phyloP scores from a whole-genome alignment of 768 basidiomycete genomes.

The Zangia roseola region DNA sequence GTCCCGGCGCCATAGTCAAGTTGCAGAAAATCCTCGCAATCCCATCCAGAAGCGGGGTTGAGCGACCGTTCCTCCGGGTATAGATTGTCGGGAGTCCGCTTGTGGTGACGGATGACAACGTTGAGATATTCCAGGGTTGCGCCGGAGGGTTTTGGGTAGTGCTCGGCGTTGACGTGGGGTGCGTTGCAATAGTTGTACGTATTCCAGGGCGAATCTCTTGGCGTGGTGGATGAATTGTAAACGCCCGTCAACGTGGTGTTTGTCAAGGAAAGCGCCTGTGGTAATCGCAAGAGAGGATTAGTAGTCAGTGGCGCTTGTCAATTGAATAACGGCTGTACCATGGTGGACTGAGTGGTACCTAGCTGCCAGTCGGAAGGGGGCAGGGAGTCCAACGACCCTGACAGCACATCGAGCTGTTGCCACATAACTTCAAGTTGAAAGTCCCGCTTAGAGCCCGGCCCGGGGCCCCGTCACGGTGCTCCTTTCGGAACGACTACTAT shows the following conservation, averaged over 20 bases:
- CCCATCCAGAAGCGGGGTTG: slow-evolving; percentile 40
- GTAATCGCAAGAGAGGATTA: too few species aligned
- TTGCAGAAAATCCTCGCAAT: slow-evolving; percentile 39
- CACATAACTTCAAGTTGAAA: not conserved
- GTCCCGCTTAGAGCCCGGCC: too few species aligned
- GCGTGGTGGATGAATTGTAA: slow-evolving; percentile 46
- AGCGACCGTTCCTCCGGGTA: slow-evolving; percentile 43
- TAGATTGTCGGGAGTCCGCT: slow-evolving; percentile 52
- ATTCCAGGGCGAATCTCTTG: slow-evolving; percentile 42
- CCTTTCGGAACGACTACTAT: too few species aligned
- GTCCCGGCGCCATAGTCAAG: slow-evolving; percentile 39
- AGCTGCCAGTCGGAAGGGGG: not conserved
- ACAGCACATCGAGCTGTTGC: not conserved
- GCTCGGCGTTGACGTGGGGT: slow-evolving; percentile 41
- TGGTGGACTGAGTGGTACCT: not conserved
- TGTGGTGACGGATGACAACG: slow-evolving; percentile 47
- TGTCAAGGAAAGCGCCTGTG: slow-evolving; percentile 7
- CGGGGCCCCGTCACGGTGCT: too few species aligned
- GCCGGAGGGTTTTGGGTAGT: slow-evolving; percentile 35
- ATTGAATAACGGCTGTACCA: slow-evolving; percentile 1
- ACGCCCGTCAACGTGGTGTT: slow-evolving; percentile 28
- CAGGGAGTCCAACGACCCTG: too few species aligned
- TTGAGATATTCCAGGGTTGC: slow-evolving; percentile 42
- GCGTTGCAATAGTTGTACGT: slow-evolving; percentile 57
- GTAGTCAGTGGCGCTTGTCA: too few species aligned